Base-by-base conservation (phyloP, 148 eudicot genomes). In the Camellia lanceoleosa region DNA sequence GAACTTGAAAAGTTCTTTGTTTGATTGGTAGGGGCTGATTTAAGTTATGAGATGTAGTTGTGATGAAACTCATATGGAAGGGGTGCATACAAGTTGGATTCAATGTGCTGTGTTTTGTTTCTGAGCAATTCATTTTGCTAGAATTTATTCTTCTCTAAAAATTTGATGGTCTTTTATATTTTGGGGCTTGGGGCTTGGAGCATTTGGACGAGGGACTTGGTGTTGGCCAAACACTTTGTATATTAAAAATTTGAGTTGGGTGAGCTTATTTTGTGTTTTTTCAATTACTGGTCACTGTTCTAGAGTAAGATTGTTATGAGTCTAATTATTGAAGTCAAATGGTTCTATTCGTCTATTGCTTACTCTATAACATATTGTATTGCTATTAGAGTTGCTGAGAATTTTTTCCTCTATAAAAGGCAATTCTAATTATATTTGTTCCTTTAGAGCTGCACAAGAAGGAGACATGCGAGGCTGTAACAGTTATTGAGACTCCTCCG, bases 401-500 rank as follows among this genome's bases (percentile, higher is more conserved):
- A 10, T 9, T 5, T 42, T 58, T 16, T 30, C 7, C 42, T 10
- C 13, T 10, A 3, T n/a, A 0, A 5, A n/a, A 18, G 6, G 30
- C 18, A n/a, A 14, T 42, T 2, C 16, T 76, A 41, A 63, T 71
- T 12, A 43, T 20, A 43, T 72, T 3, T 76, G 41, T 79, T 71
- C 16, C 9, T 78, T 7, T 51, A 91, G 97, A 91, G 73, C 94
- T 92, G 67, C 97, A 92, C 89, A 91, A 92, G 90, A 91, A 92
- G 82, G 97, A 92, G 71, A 91, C 97, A 23, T 91, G 92, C 82
- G 97, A 92, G 85, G 94, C 97, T 81, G 97, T 91, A 8, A 92
- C 94, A 3, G 84, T 92, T 16, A 70, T 92, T 82, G 97, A 92
- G 77, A 91, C 97, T 56, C 96, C 96, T 65, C 93, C 93, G 4